phyloP scores from a whole-genome alignment of 495 filamentous ascomycete genomes.

The Lichenothelia convexa region DNA sequence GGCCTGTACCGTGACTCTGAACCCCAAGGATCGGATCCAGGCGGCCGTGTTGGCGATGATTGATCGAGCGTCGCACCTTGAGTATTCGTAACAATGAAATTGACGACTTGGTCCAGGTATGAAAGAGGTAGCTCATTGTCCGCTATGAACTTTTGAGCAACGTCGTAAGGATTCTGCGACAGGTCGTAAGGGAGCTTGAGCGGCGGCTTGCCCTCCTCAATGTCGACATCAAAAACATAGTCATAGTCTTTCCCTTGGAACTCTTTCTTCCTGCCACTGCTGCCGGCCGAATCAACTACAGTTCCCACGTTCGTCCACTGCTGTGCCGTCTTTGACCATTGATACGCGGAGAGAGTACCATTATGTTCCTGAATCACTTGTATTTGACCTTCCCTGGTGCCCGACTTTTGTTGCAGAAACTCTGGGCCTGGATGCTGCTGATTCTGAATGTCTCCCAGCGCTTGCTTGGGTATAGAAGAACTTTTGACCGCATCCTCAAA shows the following conservation, averaged over 20 bases:
- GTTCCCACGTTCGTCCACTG: constrained; percentile 81
- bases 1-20: constrained; percentile 62
- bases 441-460: constrained; percentile 67
- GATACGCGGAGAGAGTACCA: constrained; percentile 40
- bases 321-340: constrained; percentile 29
- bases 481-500: constrained; percentile 68
- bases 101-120: constrained; percentile 83
- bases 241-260: constrained; percentile 84
- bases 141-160: constrained; percentile 76
- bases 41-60: constrained; percentile 20
- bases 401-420: constrained; percentile 59
- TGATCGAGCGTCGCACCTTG: constrained; percentile 63
- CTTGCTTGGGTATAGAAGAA: constrained; percentile 73
- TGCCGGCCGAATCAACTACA: constrained; percentile 77
- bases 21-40: constrained; percentile 54
- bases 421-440: constrained; percentile 74
- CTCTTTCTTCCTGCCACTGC: constrained; percentile 52
- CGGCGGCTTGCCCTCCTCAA: constrained; percentile 85
- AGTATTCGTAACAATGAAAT: constrained; percentile 83
- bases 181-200: constrained; percentile 88
- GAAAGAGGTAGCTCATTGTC: constrained; percentile 80
- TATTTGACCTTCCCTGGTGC: constrained; percentile 85
- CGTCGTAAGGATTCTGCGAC: constrained; percentile 82
- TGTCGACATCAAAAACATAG: constrained; percentile 95
- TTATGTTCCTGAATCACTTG: constrained; percentile 71